Percentiles rank a stretch among this genome's conserved stretches.
Conservation (phyloP, 2,329 filamentous ascomycete species). For the Paecilomyces sp. region DNA sequence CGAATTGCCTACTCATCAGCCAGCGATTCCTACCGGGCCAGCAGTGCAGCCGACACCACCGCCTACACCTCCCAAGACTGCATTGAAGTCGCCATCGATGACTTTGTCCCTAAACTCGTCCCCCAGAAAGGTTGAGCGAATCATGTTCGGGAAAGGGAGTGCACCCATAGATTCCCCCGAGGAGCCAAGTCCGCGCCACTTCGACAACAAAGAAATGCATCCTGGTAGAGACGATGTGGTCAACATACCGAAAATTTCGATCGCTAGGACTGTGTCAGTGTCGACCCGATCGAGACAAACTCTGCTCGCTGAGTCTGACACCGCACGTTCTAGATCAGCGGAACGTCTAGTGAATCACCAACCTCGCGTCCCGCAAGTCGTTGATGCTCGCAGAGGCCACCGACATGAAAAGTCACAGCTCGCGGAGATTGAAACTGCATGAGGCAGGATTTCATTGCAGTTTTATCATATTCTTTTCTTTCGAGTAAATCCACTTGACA, state of each 20-base stretch:
- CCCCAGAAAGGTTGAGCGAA: conserved; percentile 5
- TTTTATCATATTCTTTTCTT: neutral
- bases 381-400: conserved; percentile 21
- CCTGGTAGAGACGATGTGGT: no score
- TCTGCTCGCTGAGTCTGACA: conserved; percentile 23
- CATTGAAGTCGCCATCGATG: neutral
- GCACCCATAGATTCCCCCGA: neutral
- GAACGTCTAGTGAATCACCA: conserved; percentile 22
- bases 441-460: neutral
- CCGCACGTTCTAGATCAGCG: conserved; percentile 15
- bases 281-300: conserved; percentile 26
- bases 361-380: conserved; percentile 20
- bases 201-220: neutral
- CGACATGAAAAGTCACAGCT: conserved; percentile 25
- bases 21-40: conserved; percentile 1
- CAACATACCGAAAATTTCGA: conserved; percentile 25
- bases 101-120: neutral
- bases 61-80: conserved; percentile 1
- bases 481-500: neutral
- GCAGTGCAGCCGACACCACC: conserved; percentile 2
- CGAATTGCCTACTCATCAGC: conserved; percentile 1
- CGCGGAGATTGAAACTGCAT: conserved; percentile 21
- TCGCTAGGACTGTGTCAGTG: conserved; percentile 33
- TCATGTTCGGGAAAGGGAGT: conserved; percentile 5
- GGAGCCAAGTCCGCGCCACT: neutral